Evolutionary conservation across 805 yeast genomes (phyloP).

Genomic region (Barnettozyma pratensis): DNA sequence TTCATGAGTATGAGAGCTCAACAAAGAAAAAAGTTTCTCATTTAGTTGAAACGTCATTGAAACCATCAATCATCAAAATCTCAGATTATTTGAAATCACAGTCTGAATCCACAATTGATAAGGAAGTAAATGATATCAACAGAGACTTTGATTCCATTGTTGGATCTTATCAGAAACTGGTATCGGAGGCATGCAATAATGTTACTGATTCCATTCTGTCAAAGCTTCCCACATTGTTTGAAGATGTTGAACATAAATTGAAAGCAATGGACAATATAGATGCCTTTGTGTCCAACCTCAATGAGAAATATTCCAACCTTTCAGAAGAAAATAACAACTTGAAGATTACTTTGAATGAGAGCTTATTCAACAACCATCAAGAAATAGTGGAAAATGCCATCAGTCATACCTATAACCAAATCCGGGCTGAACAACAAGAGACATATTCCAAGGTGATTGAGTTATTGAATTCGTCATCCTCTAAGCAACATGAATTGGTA

Average conservation of each 20-base stretch:
- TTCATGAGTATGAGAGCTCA: constrained; percentile 20
- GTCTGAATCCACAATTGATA: not conserved
- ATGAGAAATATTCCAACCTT: constrained; percentile 17
- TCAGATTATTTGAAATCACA: not conserved
- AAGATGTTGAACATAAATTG: constrained; percentile 17
- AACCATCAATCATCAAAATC: constrained; percentile 4
- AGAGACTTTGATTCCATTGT: constrained; percentile 12
- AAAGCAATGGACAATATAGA: constrained; percentile 6
- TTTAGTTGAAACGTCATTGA: constrained; percentile 10
- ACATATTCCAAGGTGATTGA: constrained; percentile 17
- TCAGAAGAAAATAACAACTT: constrained; percentile 24
- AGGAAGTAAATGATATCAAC: constrained; percentile 9
- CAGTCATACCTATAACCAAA: constrained; percentile 7
- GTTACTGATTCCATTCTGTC: constrained; percentile 19
- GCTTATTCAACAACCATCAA: constrained; percentile 21
- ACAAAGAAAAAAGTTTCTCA: constrained; percentile 15
- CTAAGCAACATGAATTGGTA: constrained; percentile 16
- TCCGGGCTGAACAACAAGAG: constrained; percentile 19
- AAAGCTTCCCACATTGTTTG: constrained; percentile 19
- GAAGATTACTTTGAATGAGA: constrained; percentile 15
- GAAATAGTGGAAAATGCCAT: constrained; percentile 15
- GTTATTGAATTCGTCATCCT: constrained; percentile 16
- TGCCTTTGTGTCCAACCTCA: constrained; percentile 11
- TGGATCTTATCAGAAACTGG: constrained; percentile 12
- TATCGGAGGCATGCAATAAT: constrained; percentile 20